Evolutionary conservation across 208 protist genomes (phyloP), one percentile per base, ranked within the genome.

Genomic region (Acanthamoeba triangularis): DNA sequence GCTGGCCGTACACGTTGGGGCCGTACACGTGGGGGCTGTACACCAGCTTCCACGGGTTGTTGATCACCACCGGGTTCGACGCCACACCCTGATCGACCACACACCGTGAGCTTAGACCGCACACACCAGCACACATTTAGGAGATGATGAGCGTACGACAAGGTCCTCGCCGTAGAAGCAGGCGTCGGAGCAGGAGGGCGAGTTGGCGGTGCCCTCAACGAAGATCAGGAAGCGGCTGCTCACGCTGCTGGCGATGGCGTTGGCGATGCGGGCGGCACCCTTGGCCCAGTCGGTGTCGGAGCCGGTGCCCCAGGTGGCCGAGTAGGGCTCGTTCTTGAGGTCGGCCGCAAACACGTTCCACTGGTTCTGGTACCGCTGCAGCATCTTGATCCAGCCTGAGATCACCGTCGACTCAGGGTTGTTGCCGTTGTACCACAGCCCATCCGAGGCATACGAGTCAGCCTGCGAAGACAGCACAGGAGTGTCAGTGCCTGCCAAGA

Each of bases 21-120:
- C 95, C 95, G 76, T 96, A 96, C 10, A 84, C 67, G 72, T 96
- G 95, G 6, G 95, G 95, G 74, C 87, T 85, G 76, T 96, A 96
- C 23, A 96, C 95, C 28, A 96, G 74, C 95, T 96, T 96, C 16
- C n/a, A 25, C 72, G 16, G 47, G 87, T 90, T 37, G 87, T 74
- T 47, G 30, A 96, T 49, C 56, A 88, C 61, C 23, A 96, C 87
- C 13, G 84, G 95, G 33, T 61, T 10, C n/a, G 49, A 18, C 8
- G 6, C 7, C 37, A 78, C 95, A 4, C 95, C 95, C 65, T 74
- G 65, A 37, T 25, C 8, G 20, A 59, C 23, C 54, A 18, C 54
- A n/a, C n/a, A n/a, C n/a, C n/a, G n/a, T 65, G 20, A 30, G 18
- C 7, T 65, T 1, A 8, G 23, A 0, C 25, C 10, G 2, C 25